These are phyloP conservation scores for Phoma sp. DNA, from an alignment of 2,329 filamentous ascomycete species.

Conservation along the genomic window DNA sequence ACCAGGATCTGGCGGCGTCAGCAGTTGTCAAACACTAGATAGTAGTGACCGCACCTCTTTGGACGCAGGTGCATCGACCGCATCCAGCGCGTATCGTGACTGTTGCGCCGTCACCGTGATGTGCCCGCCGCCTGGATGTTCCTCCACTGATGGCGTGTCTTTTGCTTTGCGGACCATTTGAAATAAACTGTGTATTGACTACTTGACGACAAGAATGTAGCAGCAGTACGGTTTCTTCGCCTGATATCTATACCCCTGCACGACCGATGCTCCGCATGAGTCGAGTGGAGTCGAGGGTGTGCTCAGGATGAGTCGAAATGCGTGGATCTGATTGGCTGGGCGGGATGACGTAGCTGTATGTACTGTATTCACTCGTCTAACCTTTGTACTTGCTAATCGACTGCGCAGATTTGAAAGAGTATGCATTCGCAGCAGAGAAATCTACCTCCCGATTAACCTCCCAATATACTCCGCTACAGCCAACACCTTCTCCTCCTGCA, in stretches of 20 bases:
- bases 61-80: constrained; percentile 46
- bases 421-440: too few relatives aligned
- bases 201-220: not conserved
- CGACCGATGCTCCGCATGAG: not conserved
- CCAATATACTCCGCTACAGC: constrained; percentile 45
- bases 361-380: not conserved
- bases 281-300: not conserved
- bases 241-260: not conserved
- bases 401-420: too few relatives aligned
- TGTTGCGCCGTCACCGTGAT: constrained; percentile 49
- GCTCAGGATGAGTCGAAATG: not conserved
- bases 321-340: not conserved
- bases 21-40: not conserved
- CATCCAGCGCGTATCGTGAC: constrained; percentile 47
- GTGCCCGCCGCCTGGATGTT: constrained; percentile 33
- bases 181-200: not conserved
- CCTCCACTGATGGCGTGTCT: constrained; percentile 25
- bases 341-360: not conserved
- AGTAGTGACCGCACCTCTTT: constrained; percentile 38
- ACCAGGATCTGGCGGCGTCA: constrained; percentile 52
- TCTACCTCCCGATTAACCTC: constrained; percentile 26
- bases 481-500: constrained; percentile 50
- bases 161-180: constrained; percentile 42
- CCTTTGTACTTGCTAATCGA: not conserved
- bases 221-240: too few relatives aligned